Percentiles rank a stretch among this genome's conserved stretches.
phyloP scores from a whole-genome alignment of 805 yeast genomes.

The Hanseniaspora hatyaiensis region DNA sequence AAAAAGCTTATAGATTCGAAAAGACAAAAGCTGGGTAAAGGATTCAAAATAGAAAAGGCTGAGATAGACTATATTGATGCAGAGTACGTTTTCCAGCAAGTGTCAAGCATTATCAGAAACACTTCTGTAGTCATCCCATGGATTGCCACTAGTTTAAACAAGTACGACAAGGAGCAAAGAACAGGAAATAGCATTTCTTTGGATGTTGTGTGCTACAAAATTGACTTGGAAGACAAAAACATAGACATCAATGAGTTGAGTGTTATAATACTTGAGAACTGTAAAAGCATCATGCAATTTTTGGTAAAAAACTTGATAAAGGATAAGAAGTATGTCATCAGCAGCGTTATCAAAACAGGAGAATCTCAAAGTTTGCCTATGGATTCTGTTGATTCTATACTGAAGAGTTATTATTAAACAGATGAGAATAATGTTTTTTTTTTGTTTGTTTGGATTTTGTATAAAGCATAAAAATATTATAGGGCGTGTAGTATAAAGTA shows the following conservation, averaged over 20 bases:
- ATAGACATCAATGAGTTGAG: conserved; percentile 40
- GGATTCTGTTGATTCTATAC: conserved; percentile 8
- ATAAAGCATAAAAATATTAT: too few relatives aligned
- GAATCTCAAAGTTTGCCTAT: conserved; percentile 17
- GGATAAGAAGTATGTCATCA: conserved; percentile 13
- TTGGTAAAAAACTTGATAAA: conserved; percentile 5
- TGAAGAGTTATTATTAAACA: conserved; percentile 9
- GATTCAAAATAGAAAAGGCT: conserved; percentile 21
- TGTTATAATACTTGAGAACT: conserved; percentile 45
- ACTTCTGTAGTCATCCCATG: conserved; percentile 44
- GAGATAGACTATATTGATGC: conserved; percentile 45
- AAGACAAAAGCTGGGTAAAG: conserved; percentile 15
- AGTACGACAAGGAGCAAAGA: conserved; percentile 13
- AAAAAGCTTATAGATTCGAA: conserved; percentile 7
- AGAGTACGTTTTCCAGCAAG: conserved; percentile 49
- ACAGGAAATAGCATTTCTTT: conserved; percentile 28
- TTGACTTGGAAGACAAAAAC: conserved; percentile 33
- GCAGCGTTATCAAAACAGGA: conserved; percentile 9
- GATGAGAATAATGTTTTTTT: too few relatives aligned
- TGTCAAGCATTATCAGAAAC: conserved; percentile 51
- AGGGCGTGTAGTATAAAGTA: too few relatives aligned
- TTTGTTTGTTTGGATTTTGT: too few relatives aligned
- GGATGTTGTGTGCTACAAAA: conserved; percentile 33
- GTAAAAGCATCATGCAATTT: conserved; percentile 6
- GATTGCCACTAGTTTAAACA: conserved; percentile 16